Evolutionary conservation across 1,284 basidiomycete species (phyloP).

Genomic region (Trichosporon sp.): DNA sequence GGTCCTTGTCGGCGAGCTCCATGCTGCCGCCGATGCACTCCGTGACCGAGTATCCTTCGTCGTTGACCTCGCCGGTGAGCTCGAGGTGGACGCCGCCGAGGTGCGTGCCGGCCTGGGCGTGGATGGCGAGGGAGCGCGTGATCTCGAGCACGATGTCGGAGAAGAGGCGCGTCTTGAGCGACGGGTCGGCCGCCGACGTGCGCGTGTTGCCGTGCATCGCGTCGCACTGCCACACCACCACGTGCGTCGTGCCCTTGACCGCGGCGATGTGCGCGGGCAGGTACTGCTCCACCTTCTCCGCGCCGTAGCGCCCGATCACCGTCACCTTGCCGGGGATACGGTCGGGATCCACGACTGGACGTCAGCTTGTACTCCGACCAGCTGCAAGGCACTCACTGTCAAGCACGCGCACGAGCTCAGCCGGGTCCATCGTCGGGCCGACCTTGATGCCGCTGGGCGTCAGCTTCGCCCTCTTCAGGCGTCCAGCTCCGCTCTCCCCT

Average conservation of each 20-base stretch:
- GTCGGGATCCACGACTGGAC: conserved; percentile 75
- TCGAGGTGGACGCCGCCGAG: conserved; percentile 95
- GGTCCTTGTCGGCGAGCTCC: conserved; percentile 55
- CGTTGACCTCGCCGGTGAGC: conserved; percentile 90
- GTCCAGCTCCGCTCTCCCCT: too few species aligned
- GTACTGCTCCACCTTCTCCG: conserved; percentile 70
- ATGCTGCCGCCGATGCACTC: conserved; percentile 59
- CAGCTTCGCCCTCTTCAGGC: conserved; percentile 8
- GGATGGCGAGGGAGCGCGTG: conserved; percentile 73
- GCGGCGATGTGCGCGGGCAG: conserved; percentile 79
- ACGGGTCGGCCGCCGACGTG: conserved; percentile 60
- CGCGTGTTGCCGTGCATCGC: conserved; percentile 81
- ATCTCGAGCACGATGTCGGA: conserved; percentile 86
- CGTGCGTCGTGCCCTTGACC: conserved; percentile 74
- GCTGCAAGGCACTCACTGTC: conserved; percentile 70
- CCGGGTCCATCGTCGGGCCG: conserved; percentile 75
- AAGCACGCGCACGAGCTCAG: conserved; percentile 75
- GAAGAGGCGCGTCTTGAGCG: conserved; percentile 83
- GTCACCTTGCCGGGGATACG: conserved; percentile 79
- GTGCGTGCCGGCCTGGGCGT: conserved; percentile 63
- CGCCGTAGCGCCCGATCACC: conserved; percentile 89
- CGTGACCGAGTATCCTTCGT: conserved; percentile 83
- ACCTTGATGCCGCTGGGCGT: conserved; percentile 74
- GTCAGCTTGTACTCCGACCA: too few species aligned
- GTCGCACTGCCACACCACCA: conserved; percentile 90